Percentiles rank a stretch among this genome's conserved stretches.
Conservation (phyloP, 345 rosid genomes). For the Eutrema japonicum region DNA sequence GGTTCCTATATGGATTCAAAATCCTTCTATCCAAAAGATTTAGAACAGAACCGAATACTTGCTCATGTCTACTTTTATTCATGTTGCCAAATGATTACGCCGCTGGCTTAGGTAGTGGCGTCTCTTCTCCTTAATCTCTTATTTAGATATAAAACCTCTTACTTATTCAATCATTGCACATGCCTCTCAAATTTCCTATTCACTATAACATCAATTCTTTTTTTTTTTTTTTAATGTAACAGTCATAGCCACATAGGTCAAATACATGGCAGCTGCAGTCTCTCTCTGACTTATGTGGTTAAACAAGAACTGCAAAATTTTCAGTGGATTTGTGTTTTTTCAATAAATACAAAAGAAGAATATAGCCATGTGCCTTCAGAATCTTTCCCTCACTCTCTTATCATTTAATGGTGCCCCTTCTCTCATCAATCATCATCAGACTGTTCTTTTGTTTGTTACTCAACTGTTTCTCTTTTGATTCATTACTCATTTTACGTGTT, state of each 20-base stretch:
- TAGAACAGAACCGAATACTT: no score
- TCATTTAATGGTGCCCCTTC: slow-evolving; percentile 34
- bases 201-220: neutral
- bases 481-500: slow-evolving; percentile 4
- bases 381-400: slow-evolving; percentile 36
- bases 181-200: slow-evolving; percentile 29
- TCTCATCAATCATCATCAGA: slow-evolving; percentile 35
- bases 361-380: slow-evolving; percentile 39
- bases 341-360: slow-evolving; percentile 28
- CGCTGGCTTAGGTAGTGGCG: slow-evolving; percentile 9
- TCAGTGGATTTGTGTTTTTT: slow-evolving; percentile 27
- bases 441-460: slow-evolving; percentile 39
- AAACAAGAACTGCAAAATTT: slow-evolving; percentile 6
- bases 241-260: slow-evolving; percentile 34
- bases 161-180: slow-evolving; percentile 41
- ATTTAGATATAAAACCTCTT: slow-evolving; percentile 11
- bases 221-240: slow-evolving; percentile 8
- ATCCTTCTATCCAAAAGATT: no score
- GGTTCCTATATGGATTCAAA: no score
- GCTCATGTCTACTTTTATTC: neutral
- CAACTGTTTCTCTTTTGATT: slow-evolving; percentile 21
- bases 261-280: slow-evolving; percentile 22
- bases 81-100: slow-evolving; percentile 29
- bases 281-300: slow-evolving; percentile 33
- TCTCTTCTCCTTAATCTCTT: slow-evolving; percentile 19